Percentiles rank a stretch among this genome's conserved stretches.
Evolutionary conservation across 768 basidiomycete species (phyloP).

Genomic region (Phanerodontia chrysosporium): DNA sequence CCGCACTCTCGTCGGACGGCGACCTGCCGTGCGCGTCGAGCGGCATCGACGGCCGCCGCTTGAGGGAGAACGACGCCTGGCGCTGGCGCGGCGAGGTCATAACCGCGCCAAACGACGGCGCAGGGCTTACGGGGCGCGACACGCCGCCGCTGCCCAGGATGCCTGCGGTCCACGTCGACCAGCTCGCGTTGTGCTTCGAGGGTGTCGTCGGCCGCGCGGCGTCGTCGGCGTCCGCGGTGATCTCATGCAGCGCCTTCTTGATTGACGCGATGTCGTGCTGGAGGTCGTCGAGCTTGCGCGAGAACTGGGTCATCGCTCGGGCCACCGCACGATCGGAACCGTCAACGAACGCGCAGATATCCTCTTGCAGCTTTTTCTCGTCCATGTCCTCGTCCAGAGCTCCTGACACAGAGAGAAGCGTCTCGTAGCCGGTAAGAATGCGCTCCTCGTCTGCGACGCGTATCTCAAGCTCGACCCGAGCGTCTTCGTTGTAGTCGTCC

Average conservation of each 20-base stretch:
- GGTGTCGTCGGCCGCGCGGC: conserved; percentile 7
- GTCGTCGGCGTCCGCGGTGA: conserved; percentile 16
- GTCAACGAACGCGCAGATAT: conserved; percentile 53
- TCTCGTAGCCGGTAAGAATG: conserved; percentile 60
- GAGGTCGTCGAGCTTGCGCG: conserved; percentile 63
- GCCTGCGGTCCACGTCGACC: conserved; percentile 56
- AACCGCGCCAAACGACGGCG: conserved; percentile 66
- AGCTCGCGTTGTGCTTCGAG: conserved; percentile 18
- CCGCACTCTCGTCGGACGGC: conserved; percentile 16
- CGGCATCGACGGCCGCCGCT: conserved; percentile 3
- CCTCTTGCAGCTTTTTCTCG: conserved; percentile 38
- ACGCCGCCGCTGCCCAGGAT: conserved; percentile 35
- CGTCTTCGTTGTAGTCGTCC: conserved; percentile 73
- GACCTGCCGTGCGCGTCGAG: not conserved
- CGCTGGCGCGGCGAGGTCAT: conserved; percentile 62
- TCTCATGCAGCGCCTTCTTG: conserved; percentile 55
- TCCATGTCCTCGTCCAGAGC: conserved; percentile 32
- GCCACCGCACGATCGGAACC: conserved; percentile 46
- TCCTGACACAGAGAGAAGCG: conserved; percentile 57
- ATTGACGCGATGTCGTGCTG: conserved; percentile 72
- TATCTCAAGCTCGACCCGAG: conserved; percentile 80
- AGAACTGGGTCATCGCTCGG: conserved; percentile 45
- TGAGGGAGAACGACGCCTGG: conserved; percentile 40
- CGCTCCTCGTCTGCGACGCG: conserved; percentile 69
- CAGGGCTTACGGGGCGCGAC: conserved; percentile 38